These are phyloP conservation scores for Ramularia collo-cygni DNA, from an alignment of 2,329 filamentous ascomycete genomes.

Conservation along the genomic window DNA sequence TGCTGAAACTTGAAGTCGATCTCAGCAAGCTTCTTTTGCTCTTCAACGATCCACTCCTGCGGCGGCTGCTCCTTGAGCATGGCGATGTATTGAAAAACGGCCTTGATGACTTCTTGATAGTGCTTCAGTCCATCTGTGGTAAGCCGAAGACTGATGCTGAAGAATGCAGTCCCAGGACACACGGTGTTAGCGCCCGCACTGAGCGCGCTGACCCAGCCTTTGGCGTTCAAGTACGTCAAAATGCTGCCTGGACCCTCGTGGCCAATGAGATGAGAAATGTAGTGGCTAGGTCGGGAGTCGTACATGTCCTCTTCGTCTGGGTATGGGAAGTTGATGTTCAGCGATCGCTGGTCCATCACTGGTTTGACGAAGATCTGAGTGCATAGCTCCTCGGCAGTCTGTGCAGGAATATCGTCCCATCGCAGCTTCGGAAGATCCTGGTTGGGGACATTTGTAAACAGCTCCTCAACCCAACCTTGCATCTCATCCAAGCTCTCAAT, in stretches of 20 bases:
- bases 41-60: constrained; percentile 88
- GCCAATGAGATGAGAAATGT: constrained; percentile 81
- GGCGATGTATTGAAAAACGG: constrained; percentile 85
- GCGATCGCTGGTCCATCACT: constrained; percentile 75
- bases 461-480: constrained; percentile 74
- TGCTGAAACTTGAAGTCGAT: constrained; percentile 94
- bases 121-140: constrained; percentile 79
- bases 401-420: constrained; percentile 59
- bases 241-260: constrained; percentile 92
- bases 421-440: constrained; percentile 65
- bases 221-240: constrained; percentile 80
- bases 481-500: constrained; percentile 74
- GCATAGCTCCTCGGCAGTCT: constrained; percentile 52
- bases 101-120: constrained; percentile 74
- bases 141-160: constrained; percentile 70
- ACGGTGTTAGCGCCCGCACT: constrained; percentile 69
- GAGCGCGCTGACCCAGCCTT: constrained; percentile 81
- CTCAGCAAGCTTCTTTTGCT: constrained; percentile 83
- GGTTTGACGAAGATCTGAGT: constrained; percentile 82
- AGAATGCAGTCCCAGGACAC: constrained; percentile 74
- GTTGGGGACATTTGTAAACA: constrained; percentile 76
- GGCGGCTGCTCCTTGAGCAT: constrained; percentile 74
- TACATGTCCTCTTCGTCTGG: constrained; percentile 75
- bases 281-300: constrained; percentile 74
- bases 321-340: constrained; percentile 78